Percentiles rank a stretch among this genome's conserved stretches.
These are phyloP conservation scores for Lantana camara DNA, from an alignment of 257 asterid genomes.

Conservation along the genomic window DNA sequence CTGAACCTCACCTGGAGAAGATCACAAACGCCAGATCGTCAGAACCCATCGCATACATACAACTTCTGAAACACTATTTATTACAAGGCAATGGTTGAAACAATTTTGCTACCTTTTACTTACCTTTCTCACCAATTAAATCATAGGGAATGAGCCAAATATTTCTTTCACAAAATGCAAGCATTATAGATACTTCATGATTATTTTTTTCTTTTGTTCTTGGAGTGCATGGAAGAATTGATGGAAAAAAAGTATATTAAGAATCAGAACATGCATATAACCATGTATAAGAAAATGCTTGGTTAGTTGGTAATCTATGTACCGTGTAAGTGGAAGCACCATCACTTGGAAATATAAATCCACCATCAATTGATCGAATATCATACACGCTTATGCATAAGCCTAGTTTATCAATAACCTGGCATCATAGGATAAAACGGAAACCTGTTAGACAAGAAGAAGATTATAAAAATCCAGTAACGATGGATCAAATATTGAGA, in stretches of 20 bases:
- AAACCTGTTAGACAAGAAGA: not conserved
- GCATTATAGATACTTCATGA: not conserved
- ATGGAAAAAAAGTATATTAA: not conserved
- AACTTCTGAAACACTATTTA: not conserved
- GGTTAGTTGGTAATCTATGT: not conserved
- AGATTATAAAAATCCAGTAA: too few relatives aligned
- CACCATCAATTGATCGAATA: constrained; percentile 72
- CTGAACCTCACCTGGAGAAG: constrained; percentile 76
- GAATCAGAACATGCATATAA: not conserved
- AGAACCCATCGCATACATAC: constrained; percentile 16
- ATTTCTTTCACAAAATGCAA: not conserved
- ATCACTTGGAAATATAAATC: constrained; percentile 69
- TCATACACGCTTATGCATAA: constrained; percentile 75
- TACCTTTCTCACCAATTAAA: not conserved
- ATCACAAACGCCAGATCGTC: constrained; percentile 7
- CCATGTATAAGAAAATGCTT: not conserved
- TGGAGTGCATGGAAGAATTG: not conserved
- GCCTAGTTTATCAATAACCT: constrained; percentile 77
- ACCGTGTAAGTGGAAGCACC: constrained; percentile 96
- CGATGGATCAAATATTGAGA: too few relatives aligned
- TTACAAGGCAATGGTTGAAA: not conserved
- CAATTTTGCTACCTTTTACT: not conserved
- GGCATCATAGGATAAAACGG: constrained; percentile 9
- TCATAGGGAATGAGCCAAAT: not conserved
- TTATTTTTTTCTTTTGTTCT: too few relatives aligned